Conservation (phyloP, 2,329 filamentous ascomycete genomes). For the Beauveria sp. region DNA sequence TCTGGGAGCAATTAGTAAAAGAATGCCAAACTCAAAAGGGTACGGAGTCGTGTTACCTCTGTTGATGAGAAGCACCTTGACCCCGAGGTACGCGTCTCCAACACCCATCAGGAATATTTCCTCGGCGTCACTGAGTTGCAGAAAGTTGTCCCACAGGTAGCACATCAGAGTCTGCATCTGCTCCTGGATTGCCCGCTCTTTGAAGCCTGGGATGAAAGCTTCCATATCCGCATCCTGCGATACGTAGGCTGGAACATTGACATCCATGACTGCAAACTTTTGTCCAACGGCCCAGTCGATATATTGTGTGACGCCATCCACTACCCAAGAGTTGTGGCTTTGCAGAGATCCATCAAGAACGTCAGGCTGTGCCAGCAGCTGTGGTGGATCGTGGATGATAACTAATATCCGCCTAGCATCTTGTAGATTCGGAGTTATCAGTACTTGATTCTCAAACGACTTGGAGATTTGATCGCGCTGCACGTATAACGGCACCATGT, state of each 20-base stretch:
- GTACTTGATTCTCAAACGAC: constrained; percentile 77
- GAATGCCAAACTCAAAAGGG: neutral
- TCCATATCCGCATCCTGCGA: constrained; percentile 51
- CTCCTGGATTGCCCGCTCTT: constrained; percentile 43
- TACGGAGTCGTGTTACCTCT: constrained; percentile 46
- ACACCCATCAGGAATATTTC: constrained; percentile 82
- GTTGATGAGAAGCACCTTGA: constrained; percentile 72
- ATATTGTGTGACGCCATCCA: constrained; percentile 75
- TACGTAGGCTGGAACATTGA: constrained; percentile 79
- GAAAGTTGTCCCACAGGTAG: constrained; percentile 96
- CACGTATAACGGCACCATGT: constrained; percentile 75
- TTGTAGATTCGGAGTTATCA: constrained; percentile 68
- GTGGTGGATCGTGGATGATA: constrained; percentile 85
- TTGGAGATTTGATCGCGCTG: constrained; percentile 65
- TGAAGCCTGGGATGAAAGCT: constrained; percentile 35
- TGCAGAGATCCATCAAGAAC: constrained; percentile 66
- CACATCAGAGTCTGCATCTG: constrained; percentile 66
- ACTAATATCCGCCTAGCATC: constrained; percentile 63
- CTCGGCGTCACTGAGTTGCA: constrained; percentile 65
- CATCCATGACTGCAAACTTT: constrained; percentile 78
- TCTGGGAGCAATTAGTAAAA: constrained; percentile 29
- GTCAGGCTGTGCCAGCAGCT: constrained; percentile 60
- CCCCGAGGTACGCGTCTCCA: constrained; percentile 78
- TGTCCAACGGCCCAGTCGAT: constrained; percentile 75
- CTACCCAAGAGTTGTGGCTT: constrained; percentile 80